Evolutionary conservation across 1,284 basidiomycete species (phyloP), one percentile per base, ranked within the genome.

Genomic region (Agroathelia rolfsii): DNA sequence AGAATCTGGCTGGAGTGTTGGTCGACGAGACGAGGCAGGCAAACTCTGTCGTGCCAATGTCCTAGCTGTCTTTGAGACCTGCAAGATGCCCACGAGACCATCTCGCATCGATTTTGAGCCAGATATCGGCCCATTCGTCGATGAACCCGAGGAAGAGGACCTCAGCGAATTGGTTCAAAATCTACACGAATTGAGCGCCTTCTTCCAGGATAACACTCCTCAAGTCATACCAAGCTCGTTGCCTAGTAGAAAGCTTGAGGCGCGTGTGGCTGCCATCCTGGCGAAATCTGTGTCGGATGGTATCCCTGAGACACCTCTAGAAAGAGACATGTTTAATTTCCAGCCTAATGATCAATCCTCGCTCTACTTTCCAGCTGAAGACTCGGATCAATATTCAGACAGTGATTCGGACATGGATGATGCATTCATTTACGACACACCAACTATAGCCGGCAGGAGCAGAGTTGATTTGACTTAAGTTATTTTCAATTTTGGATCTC

Each of bases 161-260:
- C 65, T 94, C n/a, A 81, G 84, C 4, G 83, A 85, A 39, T 62
- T 92, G 16, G 85, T 93, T 18, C 85, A 81, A 44, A 84, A 88
- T 40, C 65, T 94, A 26, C 84, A 93, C 48, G 82, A 86, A 39
- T 64, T 95, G 27, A 86, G 78, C 40, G 78, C 76, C 40, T 93
- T 85, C 65, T 92, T 92, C 65, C 82, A 84, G 48, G 75, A 78
- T 32, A 61, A 62, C n/a, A n/a, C n/a, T n/a, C n/a, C n/a, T n/a
- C n/a, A n/a, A n/a, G n/a, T n/a, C n/a, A n/a, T 21, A 45, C 51
- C 26, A 44, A 47, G 4, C 43, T 41, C 61, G 23, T 43, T 59
- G 30, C 72, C 72, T 3, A 72, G 67, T 38, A 65, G 73, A 32
- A 71, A 74, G 40, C 53, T 84, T 7, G 80, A 83, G 50, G 82